phyloP scores from a whole-genome alignment of 2,329 filamentous ascomycete species.

The Aspergillus spinulosporus region DNA sequence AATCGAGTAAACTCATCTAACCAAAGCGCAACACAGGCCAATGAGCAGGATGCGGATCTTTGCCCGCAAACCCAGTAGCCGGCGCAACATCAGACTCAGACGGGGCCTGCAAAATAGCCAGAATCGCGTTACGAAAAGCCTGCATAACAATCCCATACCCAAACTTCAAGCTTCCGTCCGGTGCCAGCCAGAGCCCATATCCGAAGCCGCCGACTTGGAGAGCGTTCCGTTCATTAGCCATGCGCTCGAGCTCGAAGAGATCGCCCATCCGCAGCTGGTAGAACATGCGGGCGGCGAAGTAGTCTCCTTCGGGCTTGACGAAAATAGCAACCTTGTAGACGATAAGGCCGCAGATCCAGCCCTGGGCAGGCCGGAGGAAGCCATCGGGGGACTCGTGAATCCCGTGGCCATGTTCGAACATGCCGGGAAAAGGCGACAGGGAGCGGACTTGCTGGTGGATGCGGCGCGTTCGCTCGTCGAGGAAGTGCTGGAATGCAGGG shows the following conservation, averaged over 20 bases:
- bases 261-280: background rate
- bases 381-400: background rate
- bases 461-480: background rate
- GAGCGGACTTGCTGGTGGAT: background rate
- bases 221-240: background rate
- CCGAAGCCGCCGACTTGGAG: background rate
- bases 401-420: background rate
- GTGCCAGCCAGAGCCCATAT: background rate
- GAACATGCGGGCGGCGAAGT: background rate
- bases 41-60: background rate
- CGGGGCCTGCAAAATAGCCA: background rate
- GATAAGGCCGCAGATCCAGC: background rate
- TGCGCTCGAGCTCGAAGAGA: background rate
- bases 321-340: background rate
- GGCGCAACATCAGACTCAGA: background rate
- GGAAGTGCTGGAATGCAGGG: no score
- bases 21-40: background rate
- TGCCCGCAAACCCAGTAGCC: background rate
- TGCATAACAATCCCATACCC: background rate
- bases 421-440: background rate
- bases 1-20: background rate
- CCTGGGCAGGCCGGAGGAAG: background rate
- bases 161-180: background rate
- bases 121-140: background rate
- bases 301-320: background rate